phyloP scores from a whole-genome alignment of 495 filamentous ascomycete genomes.

The Penicillium lividum region DNA sequence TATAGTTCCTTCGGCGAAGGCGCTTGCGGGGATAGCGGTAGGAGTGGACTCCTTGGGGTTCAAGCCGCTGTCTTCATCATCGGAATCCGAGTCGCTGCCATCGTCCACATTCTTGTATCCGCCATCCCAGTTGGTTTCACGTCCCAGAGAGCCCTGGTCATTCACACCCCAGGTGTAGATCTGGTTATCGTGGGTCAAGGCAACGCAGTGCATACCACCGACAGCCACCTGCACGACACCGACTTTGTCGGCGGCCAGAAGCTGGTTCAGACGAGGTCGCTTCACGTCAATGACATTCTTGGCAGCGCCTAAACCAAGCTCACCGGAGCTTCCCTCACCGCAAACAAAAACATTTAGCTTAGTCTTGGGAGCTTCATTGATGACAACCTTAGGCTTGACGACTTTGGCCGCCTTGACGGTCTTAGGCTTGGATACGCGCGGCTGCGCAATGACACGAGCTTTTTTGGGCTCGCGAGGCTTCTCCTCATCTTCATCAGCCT shows the following conservation, averaged over 20 bases:
- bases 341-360: constrained; percentile 67
- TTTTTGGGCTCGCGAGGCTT: constrained; percentile 25
- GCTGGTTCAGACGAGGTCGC: constrained; percentile 64
- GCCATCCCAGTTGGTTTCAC: constrained; percentile 61
- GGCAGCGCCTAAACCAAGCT: constrained; percentile 64
- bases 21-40: constrained; percentile 50
- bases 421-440: constrained; percentile 31
- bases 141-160: constrained; percentile 64
- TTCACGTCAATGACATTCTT: constrained; percentile 66
- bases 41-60: constrained; percentile 64
- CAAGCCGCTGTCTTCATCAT: constrained; percentile 57
- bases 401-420: constrained; percentile 30
- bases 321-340: constrained; percentile 66
- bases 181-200: constrained; percentile 61
- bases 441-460: constrained; percentile 17
- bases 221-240: constrained; percentile 62
- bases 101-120: constrained; percentile 65
- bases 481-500: constrained; percentile 34
- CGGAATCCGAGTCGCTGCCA: constrained; percentile 49
- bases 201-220: constrained; percentile 67
- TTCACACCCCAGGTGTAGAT: constrained; percentile 72
- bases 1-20: constrained; percentile 55
- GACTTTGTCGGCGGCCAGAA: constrained; percentile 56
- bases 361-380: constrained; percentile 46
- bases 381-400: constrained; percentile 35